phyloP scores from a whole-genome alignment of 2,329 filamentous ascomycete genomes.

The Colletotrichum agaves region DNA sequence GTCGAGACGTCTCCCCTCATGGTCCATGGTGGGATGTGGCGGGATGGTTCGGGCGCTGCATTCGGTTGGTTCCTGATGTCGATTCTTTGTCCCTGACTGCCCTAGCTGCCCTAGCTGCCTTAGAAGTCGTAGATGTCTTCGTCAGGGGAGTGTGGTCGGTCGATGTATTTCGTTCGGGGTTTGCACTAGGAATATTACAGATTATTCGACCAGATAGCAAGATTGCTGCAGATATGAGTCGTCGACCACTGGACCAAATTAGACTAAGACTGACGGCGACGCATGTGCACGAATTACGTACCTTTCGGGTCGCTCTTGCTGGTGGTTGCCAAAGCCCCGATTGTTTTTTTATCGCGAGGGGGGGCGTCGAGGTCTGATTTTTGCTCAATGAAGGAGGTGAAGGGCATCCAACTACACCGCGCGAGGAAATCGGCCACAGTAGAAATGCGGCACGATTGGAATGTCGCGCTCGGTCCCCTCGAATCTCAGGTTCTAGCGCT shows the following conservation, averaged over 20 bases:
- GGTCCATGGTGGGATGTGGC: slow-evolving; percentile 48
- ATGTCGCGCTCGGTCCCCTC: background rate
- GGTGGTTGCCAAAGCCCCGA: background rate
- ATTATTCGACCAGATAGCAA: background rate
- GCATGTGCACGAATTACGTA: background rate
- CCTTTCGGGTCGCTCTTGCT: background rate
- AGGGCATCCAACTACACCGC: no score
- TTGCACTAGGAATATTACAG: background rate
- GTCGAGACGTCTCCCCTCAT: slow-evolving; percentile 43
- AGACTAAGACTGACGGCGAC: background rate
- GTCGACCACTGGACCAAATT: background rate
- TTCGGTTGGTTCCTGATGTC: slow-evolving; percentile 25
- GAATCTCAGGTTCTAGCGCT: background rate
- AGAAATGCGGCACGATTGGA: background rate
- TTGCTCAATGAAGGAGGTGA: no score
- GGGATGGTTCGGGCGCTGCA: slow-evolving; percentile 28
- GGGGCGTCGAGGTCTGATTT: no score
- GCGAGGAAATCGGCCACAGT: no score
- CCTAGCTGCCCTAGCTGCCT: background rate
- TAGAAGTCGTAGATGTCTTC: background rate
- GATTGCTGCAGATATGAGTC: background rate
- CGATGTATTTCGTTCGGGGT: background rate
- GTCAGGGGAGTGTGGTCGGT: background rate
- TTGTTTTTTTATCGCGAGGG: background rate
- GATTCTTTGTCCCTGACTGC: slow-evolving; percentile 11